Evolutionary conservation across 2,329 filamentous ascomycete species (phyloP).

Genomic region (Diaporthe eres): DNA sequence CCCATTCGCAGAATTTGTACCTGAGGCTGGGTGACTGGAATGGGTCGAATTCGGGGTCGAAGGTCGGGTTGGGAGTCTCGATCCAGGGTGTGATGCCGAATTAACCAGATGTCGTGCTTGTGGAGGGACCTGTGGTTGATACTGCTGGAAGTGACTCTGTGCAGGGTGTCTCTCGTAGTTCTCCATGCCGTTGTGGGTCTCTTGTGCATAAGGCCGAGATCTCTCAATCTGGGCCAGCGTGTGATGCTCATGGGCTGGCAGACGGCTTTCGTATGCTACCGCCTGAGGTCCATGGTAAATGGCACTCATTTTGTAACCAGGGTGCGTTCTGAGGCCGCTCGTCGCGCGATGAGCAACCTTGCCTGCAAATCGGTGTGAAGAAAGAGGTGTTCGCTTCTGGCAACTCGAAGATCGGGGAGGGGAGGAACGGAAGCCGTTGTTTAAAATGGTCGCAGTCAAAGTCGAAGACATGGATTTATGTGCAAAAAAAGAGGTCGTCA

Average conservation of each 20-base stretch:
- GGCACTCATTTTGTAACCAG: slow-evolving; percentile 39
- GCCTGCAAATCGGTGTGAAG: slow-evolving; percentile 7
- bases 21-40: slow-evolving; percentile 47
- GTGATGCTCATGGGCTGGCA: slow-evolving; percentile 34
- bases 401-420: slow-evolving; percentile 34
- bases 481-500: neutral
- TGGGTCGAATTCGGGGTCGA: slow-evolving; percentile 56
- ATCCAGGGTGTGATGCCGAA: slow-evolving; percentile 41
- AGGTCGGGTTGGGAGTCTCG: slow-evolving; percentile 53
- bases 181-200: slow-evolving; percentile 34
- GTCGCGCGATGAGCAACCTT: slow-evolving; percentile 2
- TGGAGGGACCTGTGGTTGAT: slow-evolving; percentile 29
- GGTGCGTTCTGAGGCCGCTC: slow-evolving; percentile 19
- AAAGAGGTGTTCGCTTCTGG: slow-evolving; percentile 21
- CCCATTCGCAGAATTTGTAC: slow-evolving; percentile 52
- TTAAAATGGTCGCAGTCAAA: slow-evolving; percentile 32
- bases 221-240: slow-evolving; percentile 33
- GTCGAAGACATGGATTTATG: slow-evolving; percentile 41
- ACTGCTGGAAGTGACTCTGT: slow-evolving; percentile 35
- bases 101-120: slow-evolving; percentile 31
- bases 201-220: slow-evolving; percentile 36
- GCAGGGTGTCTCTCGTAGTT: slow-evolving; percentile 33
- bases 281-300: slow-evolving; percentile 41
- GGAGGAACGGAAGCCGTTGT: slow-evolving; percentile 38
- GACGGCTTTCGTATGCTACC: slow-evolving; percentile 38